Conservation (phyloP, 768 basidiomycete genomes). For the Xerocomellus dryophilus region DNA sequence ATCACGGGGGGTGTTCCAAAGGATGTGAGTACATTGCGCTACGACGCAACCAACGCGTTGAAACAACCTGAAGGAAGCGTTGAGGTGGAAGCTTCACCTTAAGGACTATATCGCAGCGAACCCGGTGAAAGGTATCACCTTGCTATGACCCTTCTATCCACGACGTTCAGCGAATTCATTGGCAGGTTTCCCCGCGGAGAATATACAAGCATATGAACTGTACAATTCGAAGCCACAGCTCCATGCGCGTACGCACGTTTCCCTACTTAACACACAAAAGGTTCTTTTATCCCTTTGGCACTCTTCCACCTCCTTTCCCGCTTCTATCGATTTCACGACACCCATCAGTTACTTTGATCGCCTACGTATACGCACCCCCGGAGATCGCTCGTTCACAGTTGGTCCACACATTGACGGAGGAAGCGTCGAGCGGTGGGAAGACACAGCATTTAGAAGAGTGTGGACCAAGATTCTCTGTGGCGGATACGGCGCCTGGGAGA, state of each 20-base stretch:
- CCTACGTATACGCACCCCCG: conserved; percentile 68
- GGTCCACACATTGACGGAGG: conserved; percentile 60
- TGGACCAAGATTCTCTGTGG: conserved; percentile 45
- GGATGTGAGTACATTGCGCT: conserved; percentile 37
- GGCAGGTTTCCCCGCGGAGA: conserved; percentile 61
- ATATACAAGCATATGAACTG: conserved; percentile 72
- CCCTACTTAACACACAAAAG: conserved; percentile 53
- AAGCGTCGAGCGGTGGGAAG: conserved; percentile 56
- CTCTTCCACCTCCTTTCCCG: conserved; percentile 35
- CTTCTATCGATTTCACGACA: conserved; percentile 45
- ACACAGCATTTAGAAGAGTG: conserved; percentile 39
- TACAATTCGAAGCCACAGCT: conserved; percentile 68
- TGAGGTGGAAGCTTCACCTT: conserved; percentile 55
- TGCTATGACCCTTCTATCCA: background rate
- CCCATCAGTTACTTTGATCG: conserved; percentile 80
- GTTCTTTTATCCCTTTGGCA: conserved; percentile 61
- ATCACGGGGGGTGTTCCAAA: conserved; percentile 55
- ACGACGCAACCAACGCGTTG: background rate
- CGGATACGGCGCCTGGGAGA: conserved; percentile 39
- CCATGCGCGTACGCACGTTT: conserved; percentile 64
- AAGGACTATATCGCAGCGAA: conserved; percentile 54
- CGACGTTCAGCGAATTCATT: background rate
- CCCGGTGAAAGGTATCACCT: conserved; percentile 45
- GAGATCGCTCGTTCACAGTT: conserved; percentile 63
- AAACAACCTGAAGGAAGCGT: conserved; percentile 45